Base-by-base conservation (phyloP, 2,329 filamentous ascomycete species). In the Rhinocladiella similis region DNA sequence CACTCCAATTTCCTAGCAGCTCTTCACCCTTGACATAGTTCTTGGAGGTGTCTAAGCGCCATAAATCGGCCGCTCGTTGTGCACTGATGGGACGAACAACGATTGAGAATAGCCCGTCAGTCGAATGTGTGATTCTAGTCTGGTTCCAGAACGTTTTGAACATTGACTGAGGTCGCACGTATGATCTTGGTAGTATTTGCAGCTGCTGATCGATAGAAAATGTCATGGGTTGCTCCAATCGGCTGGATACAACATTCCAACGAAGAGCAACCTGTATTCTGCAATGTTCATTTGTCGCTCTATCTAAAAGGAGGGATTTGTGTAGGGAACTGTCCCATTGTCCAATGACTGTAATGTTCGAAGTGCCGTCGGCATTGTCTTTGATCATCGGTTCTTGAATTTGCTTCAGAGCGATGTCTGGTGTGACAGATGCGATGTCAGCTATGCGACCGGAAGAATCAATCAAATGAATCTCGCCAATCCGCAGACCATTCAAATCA, bases 1-100 rank as follows among this genome's bases (percentile, higher is more conserved):
- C 93, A 6, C 87, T 85, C 94, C 94, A 99, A 54, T 86, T 85
- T 2, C 80, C 85, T 38, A 99, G 78, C 47, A 87, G 82, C 72
- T 99, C 94, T 73, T 99, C 92, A 53, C 94, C 94, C 72, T 96
- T 97, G 66, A 99, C 90, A 69, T 97, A 97, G 70, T 96, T 91
- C 67, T 96, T 89, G 57, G 90, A 87, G 14, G 92, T 97, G 71
- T 91, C 95, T 85, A 97, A 91, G 53, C 94, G 85, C 94, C 94
- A 99, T 12, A 99, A 79, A 70, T 99, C 94, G 2, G 91, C 91
- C 0, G 91, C 90, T 46, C 90, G 84, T 73, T 97, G 97, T 49
- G 96, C 91, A 2, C 91, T 91, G 6, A 90, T 87, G 0, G 94
- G 94, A 27, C 91, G 87, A 72, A 97, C 87, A 5, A 86, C 86